A percentile compares a stretch with the other conserved stretches of the same genome.
phyloP scores from a whole-genome alignment of 768 basidiomycete species.

The Leucosporidium yakuticum region DNA sequence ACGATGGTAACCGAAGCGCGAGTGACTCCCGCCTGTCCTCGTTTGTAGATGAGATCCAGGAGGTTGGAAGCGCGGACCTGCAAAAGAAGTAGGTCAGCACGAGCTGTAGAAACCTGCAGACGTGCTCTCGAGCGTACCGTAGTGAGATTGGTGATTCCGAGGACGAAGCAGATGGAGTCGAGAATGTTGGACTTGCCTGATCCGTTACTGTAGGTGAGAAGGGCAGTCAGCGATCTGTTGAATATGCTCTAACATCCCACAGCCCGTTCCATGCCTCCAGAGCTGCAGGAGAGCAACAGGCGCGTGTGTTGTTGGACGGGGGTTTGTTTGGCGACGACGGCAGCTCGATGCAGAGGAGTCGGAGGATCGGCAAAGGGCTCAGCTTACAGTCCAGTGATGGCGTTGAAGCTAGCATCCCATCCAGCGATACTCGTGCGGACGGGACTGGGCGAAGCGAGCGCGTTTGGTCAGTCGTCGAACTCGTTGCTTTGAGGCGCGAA shows the following conservation, averaged over 20 bases:
- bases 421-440: constrained; percentile 91
- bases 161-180: constrained; percentile 97
- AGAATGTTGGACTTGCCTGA: constrained; percentile 99
- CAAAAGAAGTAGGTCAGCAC: background rate
- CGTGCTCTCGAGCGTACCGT: constrained; percentile 51
- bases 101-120: background rate
- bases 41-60: constrained; percentile 97
- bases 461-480: background rate
- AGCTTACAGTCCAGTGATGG: constrained; percentile 55
- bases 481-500: background rate
- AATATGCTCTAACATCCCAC: too few species aligned
- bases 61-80: constrained; percentile 93
- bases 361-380: too few species aligned
- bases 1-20: constrained; percentile 98
- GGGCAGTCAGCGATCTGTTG: background rate
- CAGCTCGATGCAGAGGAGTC: background rate
- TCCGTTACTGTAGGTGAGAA: constrained; percentile 52
- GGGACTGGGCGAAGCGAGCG: constrained; percentile 89
- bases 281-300: too few species aligned
- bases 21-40: constrained; percentile 92
- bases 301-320: background rate
- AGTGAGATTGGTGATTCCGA: constrained; percentile 96
- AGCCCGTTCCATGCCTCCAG: background rate
- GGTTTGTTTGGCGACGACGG: background rate
- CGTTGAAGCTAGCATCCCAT: constrained; percentile 98